Evolutionary conservation across 2,329 filamentous ascomycete species (phyloP).

Genomic region (Dothistroma septosporum): DNA sequence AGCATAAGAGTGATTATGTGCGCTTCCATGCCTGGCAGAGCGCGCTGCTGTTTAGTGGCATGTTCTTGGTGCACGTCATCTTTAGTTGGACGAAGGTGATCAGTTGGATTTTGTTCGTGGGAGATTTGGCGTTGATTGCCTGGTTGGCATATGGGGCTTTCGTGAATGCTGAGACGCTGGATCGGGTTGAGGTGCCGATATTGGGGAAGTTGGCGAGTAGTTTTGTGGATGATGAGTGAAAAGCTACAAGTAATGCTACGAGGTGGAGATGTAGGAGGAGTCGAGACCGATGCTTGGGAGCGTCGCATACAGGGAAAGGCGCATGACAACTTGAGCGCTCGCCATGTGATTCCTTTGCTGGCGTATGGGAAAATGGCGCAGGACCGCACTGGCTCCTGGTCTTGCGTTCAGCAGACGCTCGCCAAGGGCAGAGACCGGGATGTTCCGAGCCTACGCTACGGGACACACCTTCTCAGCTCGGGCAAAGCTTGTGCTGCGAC

Average conservation of each 20-base stretch:
- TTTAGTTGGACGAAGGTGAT: slow-evolving; percentile 81
- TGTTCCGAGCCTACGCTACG: too few species aligned
- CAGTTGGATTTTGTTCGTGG: slow-evolving; percentile 75
- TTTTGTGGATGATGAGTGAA: slow-evolving; percentile 80
- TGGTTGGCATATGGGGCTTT: slow-evolving; percentile 78
- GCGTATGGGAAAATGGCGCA: too few species aligned
- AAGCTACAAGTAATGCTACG: too few species aligned
- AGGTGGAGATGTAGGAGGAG: too few species aligned
- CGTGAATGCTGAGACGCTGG: slow-evolving; percentile 66
- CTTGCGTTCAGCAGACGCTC: too few species aligned
- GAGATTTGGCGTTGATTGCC: slow-evolving; percentile 70
- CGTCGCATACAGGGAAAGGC: too few species aligned
- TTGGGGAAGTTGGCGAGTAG: slow-evolving; percentile 81
- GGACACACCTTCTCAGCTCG: too few species aligned
- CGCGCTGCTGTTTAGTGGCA: slow-evolving; percentile 31
- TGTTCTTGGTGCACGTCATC: slow-evolving; percentile 75
- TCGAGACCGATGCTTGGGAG: too few species aligned
- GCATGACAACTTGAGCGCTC: too few species aligned
- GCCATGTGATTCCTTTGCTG: too few species aligned
- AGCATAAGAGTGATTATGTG: slow-evolving; percentile 96
- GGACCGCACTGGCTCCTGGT: too few species aligned
- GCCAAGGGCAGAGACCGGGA: too few species aligned
- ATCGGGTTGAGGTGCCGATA: slow-evolving; percentile 78
- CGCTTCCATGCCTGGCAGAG: slow-evolving; percentile 94
- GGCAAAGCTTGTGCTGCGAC: not conserved